Base-by-base conservation (phyloP, 140 eudicot genomes). In the Oenanthe javanica region DNA sequence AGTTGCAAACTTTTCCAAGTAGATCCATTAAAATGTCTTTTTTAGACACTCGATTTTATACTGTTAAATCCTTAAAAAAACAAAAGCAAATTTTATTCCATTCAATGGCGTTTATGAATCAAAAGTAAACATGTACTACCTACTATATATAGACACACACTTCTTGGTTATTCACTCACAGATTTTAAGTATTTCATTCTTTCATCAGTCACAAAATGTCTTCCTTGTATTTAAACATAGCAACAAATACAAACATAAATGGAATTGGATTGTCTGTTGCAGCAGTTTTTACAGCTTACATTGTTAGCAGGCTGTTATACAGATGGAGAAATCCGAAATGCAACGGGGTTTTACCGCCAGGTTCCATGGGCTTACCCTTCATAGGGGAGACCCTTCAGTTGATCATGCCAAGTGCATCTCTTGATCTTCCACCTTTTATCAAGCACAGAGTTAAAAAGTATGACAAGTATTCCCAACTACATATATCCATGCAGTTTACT, bases 361-460 rank as follows among this genome's bases (percentile, higher is more conserved):
- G 81, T 63, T 79, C 81, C 59, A 79, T 79, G 81, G 81, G 81
- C 7, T 23, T 79, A 12, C 81, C 81, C 16, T 46, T 79, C n/a
- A 47, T 79, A 31, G 81, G 81, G 16, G 75, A 79, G 57, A 79
- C 81, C 10, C 81, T 79, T 25, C 57, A 59, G 57, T 23, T 79
- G 43, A 46, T 79, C 61, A 79, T 63, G 18, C 81, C 81, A 13
- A 64, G 75, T 46, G 43, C 57, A 47, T 61, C 81, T 23, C 57
- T 79, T 10, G 81, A 79, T 64, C 55, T 79, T 16, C 81, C 72
- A 16, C 75, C 75, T 59, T 79, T 79, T 31, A 40, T 79, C 61
- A 79, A 79, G 75, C 25, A 61, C 36, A 63, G 81, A n/a, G 13
- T 79, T 2, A 46, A 79, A 64, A 79, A 47, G 81, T 63, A 59